A percentile compares a stretch with the other conserved stretches of the same genome.
Conservation (phyloP, 2,329 filamentous ascomycete species). For the Talaromyces atroroseus region DNA sequence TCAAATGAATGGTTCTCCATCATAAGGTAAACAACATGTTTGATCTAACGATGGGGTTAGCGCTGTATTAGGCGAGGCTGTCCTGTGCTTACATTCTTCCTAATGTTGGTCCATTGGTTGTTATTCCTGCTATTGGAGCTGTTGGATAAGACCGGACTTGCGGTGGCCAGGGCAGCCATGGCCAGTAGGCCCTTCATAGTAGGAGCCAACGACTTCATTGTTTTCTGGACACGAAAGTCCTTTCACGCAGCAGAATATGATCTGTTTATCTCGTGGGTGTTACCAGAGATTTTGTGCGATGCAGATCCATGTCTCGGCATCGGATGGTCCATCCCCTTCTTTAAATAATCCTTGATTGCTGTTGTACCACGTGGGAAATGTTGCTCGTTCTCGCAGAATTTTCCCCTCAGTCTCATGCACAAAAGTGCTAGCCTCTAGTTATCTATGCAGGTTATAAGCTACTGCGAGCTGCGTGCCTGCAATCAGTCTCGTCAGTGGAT, state of each 20-base stretch:
- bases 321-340: not conserved
- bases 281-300: not conserved
- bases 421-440: not conserved
- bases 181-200: not conserved
- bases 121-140: not conserved
- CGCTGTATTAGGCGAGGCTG: not conserved
- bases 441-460: not conserved
- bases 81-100: not conserved
- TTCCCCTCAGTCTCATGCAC: not conserved
- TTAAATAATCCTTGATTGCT: not conserved
- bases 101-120: not conserved
- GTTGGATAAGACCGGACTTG: not conserved
- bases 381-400: not conserved
- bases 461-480: not conserved
- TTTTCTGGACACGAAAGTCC: not conserved
- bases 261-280: not conserved
- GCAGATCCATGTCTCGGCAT: not conserved
- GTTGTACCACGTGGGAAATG: not conserved
- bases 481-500: not conserved
- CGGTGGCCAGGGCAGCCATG: not conserved
- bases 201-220: not conserved
- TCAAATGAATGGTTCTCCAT: conserved; percentile 39
- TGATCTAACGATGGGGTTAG: conserved; percentile 19
- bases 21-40: conserved; percentile 34
- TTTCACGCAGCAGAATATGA: not conserved